Evolutionary conservation across 306 rosid genomes (phyloP).

Genomic region (Glycine tomentella): DNA sequence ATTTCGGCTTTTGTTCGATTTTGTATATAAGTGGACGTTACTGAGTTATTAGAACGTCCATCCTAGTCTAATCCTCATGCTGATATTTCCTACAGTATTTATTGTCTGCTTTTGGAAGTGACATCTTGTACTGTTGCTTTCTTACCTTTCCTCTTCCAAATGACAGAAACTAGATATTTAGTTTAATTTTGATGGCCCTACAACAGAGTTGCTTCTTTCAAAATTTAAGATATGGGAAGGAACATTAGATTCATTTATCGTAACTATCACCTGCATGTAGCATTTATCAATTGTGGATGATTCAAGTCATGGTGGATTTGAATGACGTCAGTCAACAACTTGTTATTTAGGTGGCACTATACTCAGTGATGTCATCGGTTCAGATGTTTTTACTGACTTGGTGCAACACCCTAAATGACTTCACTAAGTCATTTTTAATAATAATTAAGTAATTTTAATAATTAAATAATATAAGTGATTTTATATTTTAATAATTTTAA

Average conservation of each 20-base stretch:
- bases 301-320: too few relatives aligned
- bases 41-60: background rate
- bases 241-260: background rate
- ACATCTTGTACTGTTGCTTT: background rate
- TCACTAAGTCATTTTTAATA: too few relatives aligned
- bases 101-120: background rate
- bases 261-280: background rate
- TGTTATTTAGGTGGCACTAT: too few relatives aligned
- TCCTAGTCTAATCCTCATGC: background rate
- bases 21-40: conserved; percentile 1
- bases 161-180: background rate
- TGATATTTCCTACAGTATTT: background rate
- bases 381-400: too few relatives aligned
- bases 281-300: too few relatives aligned
- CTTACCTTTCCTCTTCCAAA: background rate
- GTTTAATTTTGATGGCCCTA: conserved; percentile 18
- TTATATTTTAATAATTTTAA: too few relatives aligned
- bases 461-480: too few relatives aligned
- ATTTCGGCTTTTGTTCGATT: background rate
- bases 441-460: too few relatives aligned
- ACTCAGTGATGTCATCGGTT: too few relatives aligned
- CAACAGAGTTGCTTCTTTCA: background rate
- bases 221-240: background rate
- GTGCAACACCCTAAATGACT: too few relatives aligned
- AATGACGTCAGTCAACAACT: too few relatives aligned